Percentiles rank a stretch among this genome's conserved stretches.
Conservation (phyloP, 768 basidiomycete species). For the Rhodotorula diobovata region DNA sequence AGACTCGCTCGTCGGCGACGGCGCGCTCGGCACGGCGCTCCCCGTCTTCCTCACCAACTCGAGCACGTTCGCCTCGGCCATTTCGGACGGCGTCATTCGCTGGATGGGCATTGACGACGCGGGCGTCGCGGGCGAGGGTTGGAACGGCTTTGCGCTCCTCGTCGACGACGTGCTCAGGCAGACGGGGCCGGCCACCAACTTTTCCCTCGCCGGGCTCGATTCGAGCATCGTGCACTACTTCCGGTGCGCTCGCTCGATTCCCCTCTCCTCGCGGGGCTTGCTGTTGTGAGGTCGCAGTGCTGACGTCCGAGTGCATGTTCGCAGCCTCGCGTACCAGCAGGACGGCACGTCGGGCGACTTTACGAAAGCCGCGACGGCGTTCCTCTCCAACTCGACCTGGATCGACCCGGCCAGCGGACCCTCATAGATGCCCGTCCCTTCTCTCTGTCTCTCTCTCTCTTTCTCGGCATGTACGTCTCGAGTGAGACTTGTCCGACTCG, state of each 20-base stretch:
- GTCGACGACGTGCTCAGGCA: slow-evolving; percentile 78
- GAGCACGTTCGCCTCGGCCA: slow-evolving; percentile 56
- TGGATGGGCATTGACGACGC: slow-evolving; percentile 55
- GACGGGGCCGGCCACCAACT: slow-evolving; percentile 65
- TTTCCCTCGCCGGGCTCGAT: slow-evolving; percentile 62
- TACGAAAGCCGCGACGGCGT: slow-evolving; percentile 64
- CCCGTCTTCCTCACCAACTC: slow-evolving; percentile 68
- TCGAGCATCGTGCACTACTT: slow-evolving; percentile 63
- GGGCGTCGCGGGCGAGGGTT: slow-evolving; percentile 44
- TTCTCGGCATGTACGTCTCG: too few species aligned
- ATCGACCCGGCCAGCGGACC: slow-evolving; percentile 62
- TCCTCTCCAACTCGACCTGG: slow-evolving; percentile 80
- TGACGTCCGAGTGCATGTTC: neutral
- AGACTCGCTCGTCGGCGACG: slow-evolving; percentile 68
- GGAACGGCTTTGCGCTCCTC: slow-evolving; percentile 72
- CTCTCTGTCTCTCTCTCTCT: too few species aligned
- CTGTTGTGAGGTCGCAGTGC: neutral
- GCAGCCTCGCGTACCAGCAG: slow-evolving; percentile 43
- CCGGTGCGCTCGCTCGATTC: slow-evolving; percentile 54
- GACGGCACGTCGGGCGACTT: slow-evolving; percentile 59
- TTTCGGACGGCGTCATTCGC: slow-evolving; percentile 49
- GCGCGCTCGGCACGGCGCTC: slow-evolving; percentile 62
- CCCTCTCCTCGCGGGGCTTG: neutral
- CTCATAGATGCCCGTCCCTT: too few species aligned
- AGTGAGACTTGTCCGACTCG: too few species aligned